Percentiles rank a stretch among this genome's conserved stretches.
Conservation (phyloP, 2,329 filamentous ascomycete species). For the Pyricularia pennisetigena region DNA sequence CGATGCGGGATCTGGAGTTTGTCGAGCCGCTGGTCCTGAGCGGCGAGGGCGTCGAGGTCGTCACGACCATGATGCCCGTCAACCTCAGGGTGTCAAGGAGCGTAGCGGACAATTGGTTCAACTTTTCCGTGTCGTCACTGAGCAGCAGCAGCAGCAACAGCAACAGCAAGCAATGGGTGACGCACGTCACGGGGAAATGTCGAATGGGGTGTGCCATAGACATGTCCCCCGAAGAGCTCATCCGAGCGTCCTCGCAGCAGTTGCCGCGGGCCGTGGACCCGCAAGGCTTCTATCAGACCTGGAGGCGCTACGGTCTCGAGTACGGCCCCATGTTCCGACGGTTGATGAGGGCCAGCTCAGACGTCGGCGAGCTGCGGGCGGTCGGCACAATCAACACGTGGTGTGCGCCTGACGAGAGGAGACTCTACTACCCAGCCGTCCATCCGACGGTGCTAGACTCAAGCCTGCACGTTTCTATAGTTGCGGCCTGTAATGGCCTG, state of each 20-base stretch:
- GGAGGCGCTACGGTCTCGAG: conserved; percentile 5
- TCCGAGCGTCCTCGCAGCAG: not conserved
- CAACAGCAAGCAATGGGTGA: not conserved
- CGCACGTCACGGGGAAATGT: conserved; percentile 1
- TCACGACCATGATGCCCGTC: conserved; percentile 4
- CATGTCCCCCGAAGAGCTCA: not conserved
- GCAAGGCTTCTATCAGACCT: conserved; percentile 1
- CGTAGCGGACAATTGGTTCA: conserved; percentile 1
- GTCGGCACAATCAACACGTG: not conserved
- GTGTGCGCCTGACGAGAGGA: not conserved
- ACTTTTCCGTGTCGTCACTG: conserved; percentile 7
- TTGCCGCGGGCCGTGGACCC: not conserved
- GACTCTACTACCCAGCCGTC: conserved; percentile 12
- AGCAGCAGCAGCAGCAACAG: not conserved
- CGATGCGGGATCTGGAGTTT: conserved; percentile 1
- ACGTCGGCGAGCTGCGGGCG: not conserved
- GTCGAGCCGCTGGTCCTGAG: conserved; percentile 10
- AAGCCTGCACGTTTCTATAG: conserved; percentile 9
- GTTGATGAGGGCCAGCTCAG: conserved; percentile 5
- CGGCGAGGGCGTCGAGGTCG: conserved; percentile 8
- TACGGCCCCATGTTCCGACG: conserved; percentile 10
- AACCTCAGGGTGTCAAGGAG: not conserved
- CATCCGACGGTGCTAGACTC: conserved; percentile 20
- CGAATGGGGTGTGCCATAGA: not conserved
- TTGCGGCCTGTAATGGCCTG: conserved; percentile 4